Evolutionary conservation across 805 yeast genomes (phyloP).

Genomic region (Candida pseudofarinosa): DNA sequence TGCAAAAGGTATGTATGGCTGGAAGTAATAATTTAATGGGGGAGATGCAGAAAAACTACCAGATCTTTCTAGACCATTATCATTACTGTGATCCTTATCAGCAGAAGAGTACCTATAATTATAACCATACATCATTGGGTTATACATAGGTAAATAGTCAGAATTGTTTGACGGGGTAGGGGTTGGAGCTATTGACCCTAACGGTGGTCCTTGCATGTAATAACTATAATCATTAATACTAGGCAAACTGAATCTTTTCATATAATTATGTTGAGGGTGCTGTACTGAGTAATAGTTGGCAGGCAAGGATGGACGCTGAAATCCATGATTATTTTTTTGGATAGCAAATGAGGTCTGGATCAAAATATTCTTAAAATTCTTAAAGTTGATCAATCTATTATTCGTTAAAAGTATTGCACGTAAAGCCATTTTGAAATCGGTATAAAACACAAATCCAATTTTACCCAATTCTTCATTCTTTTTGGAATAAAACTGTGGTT

Average conservation of each 20-base stretch:
- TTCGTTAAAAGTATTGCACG: constrained; percentile 55
- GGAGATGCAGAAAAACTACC: background rate
- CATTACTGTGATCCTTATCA: constrained; percentile 1
- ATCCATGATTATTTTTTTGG: constrained; percentile 20
- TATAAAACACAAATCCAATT: constrained; percentile 64
- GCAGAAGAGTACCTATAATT: constrained; percentile 2
- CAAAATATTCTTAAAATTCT: constrained; percentile 16
- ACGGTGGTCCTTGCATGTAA: constrained; percentile 1
- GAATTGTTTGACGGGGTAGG: constrained; percentile 2
- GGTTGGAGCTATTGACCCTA: constrained; percentile 4
- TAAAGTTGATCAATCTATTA: constrained; percentile 31
- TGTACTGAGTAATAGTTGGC: constrained; percentile 4
- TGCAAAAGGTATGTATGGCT: constrained; percentile 3
- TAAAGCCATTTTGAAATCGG: constrained; percentile 54
- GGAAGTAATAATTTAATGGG: constrained; percentile 4
- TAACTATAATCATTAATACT: constrained; percentile 1
- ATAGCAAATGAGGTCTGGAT: constrained; percentile 40
- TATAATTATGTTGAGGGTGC: constrained; percentile 2
- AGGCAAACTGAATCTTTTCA: constrained; percentile 7
- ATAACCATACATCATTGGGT: constrained; percentile 7
- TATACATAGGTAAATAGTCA: constrained; percentile 6
- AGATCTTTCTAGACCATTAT: background rate
- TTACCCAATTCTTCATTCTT: constrained; percentile 16
- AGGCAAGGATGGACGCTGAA: constrained; percentile 1
- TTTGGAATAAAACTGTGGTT: constrained; percentile 34